phyloP scores from a whole-genome alignment of 192 early-diverging fungal species.

The Fimicolochytrium jonesii region DNA sequence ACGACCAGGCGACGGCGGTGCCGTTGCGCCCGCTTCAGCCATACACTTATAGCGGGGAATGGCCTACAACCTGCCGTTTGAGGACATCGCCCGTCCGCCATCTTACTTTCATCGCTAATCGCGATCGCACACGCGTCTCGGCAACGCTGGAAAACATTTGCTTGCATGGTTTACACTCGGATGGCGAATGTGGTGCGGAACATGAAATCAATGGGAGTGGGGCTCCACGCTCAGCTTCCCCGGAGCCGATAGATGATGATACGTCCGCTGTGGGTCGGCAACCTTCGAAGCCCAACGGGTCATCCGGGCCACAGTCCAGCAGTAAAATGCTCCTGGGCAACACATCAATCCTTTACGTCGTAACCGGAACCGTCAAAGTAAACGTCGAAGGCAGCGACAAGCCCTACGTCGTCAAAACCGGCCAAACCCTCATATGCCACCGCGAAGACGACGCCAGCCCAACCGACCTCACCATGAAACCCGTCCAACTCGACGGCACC shows the following conservation, averaged over 20 bases:
- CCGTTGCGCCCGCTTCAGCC: conserved; percentile 52
- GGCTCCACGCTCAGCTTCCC: background rate
- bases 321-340: conserved; percentile 51
- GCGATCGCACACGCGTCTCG: conserved; percentile 17
- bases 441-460: conserved; percentile 53
- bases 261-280: background rate
- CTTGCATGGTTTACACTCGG: conserved; percentile 30
- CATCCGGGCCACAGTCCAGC: conserved; percentile 18
- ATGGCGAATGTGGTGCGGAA: conserved; percentile 28
- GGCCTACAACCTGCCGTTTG: conserved; percentile 38
- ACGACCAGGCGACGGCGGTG: conserved; percentile 44
- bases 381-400: conserved; percentile 28
- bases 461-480: conserved; percentile 47
- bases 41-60: conserved; percentile 57
- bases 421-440: conserved; percentile 54
- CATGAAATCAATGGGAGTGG: background rate
- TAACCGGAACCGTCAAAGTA: conserved; percentile 45
- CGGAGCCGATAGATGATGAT: background rate
- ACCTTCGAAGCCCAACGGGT: background rate
- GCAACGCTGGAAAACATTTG: conserved; percentile 42
- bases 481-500: conserved; percentile 19
- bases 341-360: conserved; percentile 54
- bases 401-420: conserved; percentile 20
- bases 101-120: conserved; percentile 43
- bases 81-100: conserved; percentile 24